A percentile compares a stretch with the other conserved stretches of the same genome.
Conservation (phyloP, 768 basidiomycete genomes). For the Pilatotrama ljubarskyi region DNA sequence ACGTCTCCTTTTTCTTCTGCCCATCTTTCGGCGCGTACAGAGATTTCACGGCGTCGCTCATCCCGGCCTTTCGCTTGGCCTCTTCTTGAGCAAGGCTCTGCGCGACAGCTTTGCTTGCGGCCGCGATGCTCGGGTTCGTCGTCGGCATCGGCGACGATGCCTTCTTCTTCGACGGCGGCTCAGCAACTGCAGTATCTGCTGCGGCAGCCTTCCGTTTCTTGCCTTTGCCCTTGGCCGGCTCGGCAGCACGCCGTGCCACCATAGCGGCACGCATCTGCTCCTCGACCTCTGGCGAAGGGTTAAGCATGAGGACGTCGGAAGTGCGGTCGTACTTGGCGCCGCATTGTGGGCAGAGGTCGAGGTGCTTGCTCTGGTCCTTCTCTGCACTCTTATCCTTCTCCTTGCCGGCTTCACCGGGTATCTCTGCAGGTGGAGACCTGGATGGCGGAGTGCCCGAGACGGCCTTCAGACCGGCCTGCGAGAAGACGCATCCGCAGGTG, state of each 20-base stretch:
- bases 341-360: slow-evolving; percentile 78
- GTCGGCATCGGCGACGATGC: slow-evolving; percentile 40
- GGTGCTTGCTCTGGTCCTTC: slow-evolving; percentile 32
- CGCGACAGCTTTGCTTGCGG: slow-evolving; percentile 65
- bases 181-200: slow-evolving; percentile 34
- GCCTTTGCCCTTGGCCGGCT: slow-evolving; percentile 64
- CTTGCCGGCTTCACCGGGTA: slow-evolving; percentile 23
- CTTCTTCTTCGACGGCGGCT: slow-evolving; percentile 45
- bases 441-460: slow-evolving; percentile 44
- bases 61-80: slow-evolving; percentile 75
- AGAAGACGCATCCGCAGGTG: slow-evolving; percentile 90
- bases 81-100: slow-evolving; percentile 79
- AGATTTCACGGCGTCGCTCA: slow-evolving; percentile 86
- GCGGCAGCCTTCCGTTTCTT: slow-evolving; percentile 47
- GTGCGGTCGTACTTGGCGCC: slow-evolving; percentile 62
- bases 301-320: slow-evolving; percentile 62
- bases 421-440: slow-evolving; percentile 9
- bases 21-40: slow-evolving; percentile 66
- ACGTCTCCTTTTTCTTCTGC: slow-evolving; percentile 72
- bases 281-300: slow-evolving; percentile 70
- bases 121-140: slow-evolving; percentile 53
- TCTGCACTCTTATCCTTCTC: slow-evolving; percentile 30
- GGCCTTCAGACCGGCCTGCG: slow-evolving; percentile 77
- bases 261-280: slow-evolving; percentile 55
- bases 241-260: slow-evolving; percentile 55